Percentiles rank a stretch among this genome's conserved stretches.
Evolutionary conservation across 352 stramenopile species (phyloP).

Genomic region (Blastocystis sp.): DNA sequence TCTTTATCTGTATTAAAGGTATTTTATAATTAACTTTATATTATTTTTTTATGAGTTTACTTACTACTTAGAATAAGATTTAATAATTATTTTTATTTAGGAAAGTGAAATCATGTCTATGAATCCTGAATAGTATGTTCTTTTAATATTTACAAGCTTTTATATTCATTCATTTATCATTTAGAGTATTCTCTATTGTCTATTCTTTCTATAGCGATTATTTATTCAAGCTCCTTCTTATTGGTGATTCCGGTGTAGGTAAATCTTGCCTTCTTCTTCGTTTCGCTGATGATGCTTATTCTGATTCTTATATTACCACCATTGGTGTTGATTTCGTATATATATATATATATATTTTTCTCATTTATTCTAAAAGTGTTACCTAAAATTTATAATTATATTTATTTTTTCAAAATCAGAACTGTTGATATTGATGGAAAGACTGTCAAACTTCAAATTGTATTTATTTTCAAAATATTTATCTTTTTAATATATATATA

Average conservation of each 20-base stretch:
- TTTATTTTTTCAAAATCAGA: conserved; percentile 74
- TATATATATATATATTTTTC: conserved; percentile 41
- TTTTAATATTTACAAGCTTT: not conserved
- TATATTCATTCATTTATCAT: not conserved
- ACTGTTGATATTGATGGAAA: conserved; percentile 96
- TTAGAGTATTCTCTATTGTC: not conserved
- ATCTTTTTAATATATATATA: not conserved
- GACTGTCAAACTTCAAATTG: conserved; percentile 98
- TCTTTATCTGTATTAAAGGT: too few relatives aligned
- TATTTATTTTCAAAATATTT: conserved; percentile 43
- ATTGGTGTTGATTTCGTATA: conserved; percentile 98
- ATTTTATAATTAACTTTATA: too few relatives aligned
- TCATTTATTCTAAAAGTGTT: conserved; percentile 11
- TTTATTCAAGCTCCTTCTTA: conserved; percentile 88
- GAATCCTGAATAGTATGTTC: conserved; percentile 73
- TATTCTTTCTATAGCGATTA: conserved; percentile 64
- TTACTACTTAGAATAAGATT: too few relatives aligned
- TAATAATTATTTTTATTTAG: too few relatives aligned
- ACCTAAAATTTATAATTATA: conserved; percentile 1
- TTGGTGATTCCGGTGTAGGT: conserved; percentile 84
- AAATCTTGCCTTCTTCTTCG: conserved; percentile 94
- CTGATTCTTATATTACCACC: conserved; percentile 96
- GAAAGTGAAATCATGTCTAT: too few relatives aligned
- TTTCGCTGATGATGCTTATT: conserved; percentile 98
- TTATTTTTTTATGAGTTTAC: too few relatives aligned